Evolutionary conservation across 192 early-diverging fungal genomes (phyloP), one percentile per base, ranked within the genome.

Genomic region (Backusella parvicylindrica): DNA sequence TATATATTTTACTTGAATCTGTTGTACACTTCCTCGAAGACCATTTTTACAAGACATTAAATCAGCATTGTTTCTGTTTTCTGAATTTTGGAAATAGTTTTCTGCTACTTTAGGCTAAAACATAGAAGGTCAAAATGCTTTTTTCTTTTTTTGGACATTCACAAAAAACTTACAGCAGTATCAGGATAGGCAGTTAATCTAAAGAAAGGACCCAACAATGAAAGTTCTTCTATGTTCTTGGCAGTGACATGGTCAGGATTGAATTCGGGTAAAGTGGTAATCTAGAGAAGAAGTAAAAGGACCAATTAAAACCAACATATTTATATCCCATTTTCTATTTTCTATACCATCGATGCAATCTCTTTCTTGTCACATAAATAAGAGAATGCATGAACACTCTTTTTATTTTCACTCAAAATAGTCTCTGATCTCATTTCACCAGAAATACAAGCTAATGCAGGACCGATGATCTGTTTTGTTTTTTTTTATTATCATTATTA

Each of bases 131-230:
- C n/a, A n/a, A n/a, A n/a, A n/a, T n/a, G n/a, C n/a, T n/a, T n/a
- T n/a, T n/a, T n/a, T n/a, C n/a, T n/a, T n/a, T n/a, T n/a, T n/a
- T n/a, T n/a, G n/a, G n/a, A n/a, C n/a, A n/a, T n/a, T n/a, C n/a
- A n/a, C n/a, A n/a, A n/a, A 37, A 56, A n/a, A 50, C 83, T 77
- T 78, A 85, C 81, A 68, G 82, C 84, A 70, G 84, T 81, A 26
- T 75, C 74, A 13, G 84, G 86, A 40, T 90, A 91, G 33, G 75
- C 87, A 49, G 84, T 86, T 0, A 86, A 67, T 49, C 77, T 79
- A 70, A 94, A 89, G 56, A 94, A 94, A 11, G 91, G 92, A 2
- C 95, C 95, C 0, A 96, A 81, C 35, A 95, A 77, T n/a, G 92
- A 89, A 12, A 86, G 60, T 3, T 87, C 68, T 72, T 94, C 92